Evolutionary conservation across 345 rosid genomes (phyloP).

Genomic region (Bretschneidera sinensis): DNA sequence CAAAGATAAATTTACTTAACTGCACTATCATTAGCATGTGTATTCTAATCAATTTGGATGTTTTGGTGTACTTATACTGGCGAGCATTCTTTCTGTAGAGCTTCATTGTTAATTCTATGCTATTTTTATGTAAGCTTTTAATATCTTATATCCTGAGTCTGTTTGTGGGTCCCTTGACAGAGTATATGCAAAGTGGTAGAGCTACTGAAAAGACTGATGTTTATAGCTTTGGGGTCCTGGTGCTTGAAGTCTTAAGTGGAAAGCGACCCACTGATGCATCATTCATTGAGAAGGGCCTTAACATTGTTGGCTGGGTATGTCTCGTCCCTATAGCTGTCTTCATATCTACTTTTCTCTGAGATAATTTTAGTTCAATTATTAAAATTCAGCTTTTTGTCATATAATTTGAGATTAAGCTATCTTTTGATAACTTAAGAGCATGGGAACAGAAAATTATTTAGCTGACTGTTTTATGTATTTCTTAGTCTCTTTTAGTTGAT

Average conservation of each 20-base stretch:
- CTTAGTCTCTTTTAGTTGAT: background rate
- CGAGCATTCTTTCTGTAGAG: background rate
- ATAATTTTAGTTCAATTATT: background rate
- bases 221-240: constrained; percentile 88
- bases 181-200: constrained; percentile 97
- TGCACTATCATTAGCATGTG: too few species aligned
- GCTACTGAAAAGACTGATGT: constrained; percentile 99
- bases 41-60: background rate
- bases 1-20: too few species aligned
- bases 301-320: constrained; percentile 98
- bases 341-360: too few species aligned
- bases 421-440: background rate
- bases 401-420: background rate
- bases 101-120: background rate
- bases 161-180: constrained; percentile 36
- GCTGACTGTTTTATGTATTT: too few species aligned
- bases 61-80: background rate
- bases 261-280: constrained; percentile 97
- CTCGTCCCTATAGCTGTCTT: background rate
- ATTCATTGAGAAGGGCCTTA: constrained; percentile 94
- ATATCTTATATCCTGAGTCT: background rate
- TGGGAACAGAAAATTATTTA: background rate
- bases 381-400: background rate
- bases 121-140: background rate
- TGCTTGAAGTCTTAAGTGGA: constrained; percentile 93